Conservation (phyloP, 2,329 filamentous ascomycete genomes). For the Arthrobotrys sinensis region DNA sequence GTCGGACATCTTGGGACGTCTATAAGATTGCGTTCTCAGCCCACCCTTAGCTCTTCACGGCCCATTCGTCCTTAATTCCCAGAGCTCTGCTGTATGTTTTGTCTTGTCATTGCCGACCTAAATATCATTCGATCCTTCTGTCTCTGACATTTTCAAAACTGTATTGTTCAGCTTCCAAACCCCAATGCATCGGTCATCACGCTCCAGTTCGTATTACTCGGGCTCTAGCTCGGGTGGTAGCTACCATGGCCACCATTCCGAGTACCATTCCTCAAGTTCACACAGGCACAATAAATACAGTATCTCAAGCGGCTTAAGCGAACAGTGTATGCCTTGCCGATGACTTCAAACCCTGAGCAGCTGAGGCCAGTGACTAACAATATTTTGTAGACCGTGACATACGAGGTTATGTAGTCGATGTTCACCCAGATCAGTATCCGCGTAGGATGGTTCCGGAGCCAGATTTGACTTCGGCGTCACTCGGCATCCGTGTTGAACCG, state of each 20-base stretch:
- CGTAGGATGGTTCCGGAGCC: constrained; percentile 51
- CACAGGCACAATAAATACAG: constrained; percentile 31
- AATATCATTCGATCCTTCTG: constrained; percentile 16
- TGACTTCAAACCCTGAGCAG: neutral
- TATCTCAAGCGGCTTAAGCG: constrained; percentile 38
- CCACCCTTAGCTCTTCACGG: constrained; percentile 33
- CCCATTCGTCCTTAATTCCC: neutral
- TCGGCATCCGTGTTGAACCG: constrained; percentile 48
- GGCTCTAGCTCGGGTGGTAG: constrained; percentile 6
- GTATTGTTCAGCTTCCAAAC: constrained; percentile 4
- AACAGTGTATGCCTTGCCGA: constrained; percentile 44
- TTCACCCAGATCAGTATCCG: constrained; percentile 33
- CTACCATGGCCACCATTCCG: constrained; percentile 14
- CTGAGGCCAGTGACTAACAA: constrained; percentile 34
- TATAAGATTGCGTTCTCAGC: constrained; percentile 55
- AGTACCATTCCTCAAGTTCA: constrained; percentile 23
- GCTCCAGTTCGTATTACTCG: constrained; percentile 24
- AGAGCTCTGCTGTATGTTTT: constrained; percentile 3
- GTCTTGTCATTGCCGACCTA: neutral
- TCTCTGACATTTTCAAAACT: constrained; percentile 6
- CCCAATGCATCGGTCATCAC: constrained; percentile 43
- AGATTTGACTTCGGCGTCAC: constrained; percentile 45
- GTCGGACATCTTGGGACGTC: constrained; percentile 4
- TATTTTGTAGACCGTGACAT: constrained; percentile 40
- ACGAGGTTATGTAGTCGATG: constrained; percentile 41